phyloP scores from a whole-genome alignment of 768 basidiomycete species.

The Amyloporia xantha region DNA sequence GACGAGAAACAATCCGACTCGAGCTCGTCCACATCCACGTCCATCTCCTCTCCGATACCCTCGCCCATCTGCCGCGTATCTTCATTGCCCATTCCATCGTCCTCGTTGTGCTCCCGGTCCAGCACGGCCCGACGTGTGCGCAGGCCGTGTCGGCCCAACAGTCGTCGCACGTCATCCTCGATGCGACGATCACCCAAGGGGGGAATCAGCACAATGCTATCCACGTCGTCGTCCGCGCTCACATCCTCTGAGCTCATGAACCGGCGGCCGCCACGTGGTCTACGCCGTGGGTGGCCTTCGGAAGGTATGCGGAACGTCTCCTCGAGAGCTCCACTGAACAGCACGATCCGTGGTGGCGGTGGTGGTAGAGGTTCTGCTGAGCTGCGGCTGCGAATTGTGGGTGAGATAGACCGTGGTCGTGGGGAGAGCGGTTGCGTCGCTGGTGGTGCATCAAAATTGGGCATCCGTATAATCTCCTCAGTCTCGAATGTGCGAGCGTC shows the following conservation, averaged over 20 bases:
- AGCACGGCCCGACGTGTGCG: constrained; percentile 21
- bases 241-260: no score
- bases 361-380: constrained; percentile 6
- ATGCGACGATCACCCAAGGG: constrained; percentile 47
- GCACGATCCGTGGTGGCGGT: constrained; percentile 17
- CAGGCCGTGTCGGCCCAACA: constrained; percentile 45
- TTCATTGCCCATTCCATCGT: constrained; percentile 10
- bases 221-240: constrained; percentile 33
- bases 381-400: constrained; percentile 8
- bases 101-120: constrained; percentile 7
- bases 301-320: constrained; percentile 46
- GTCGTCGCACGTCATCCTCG: constrained; percentile 51
- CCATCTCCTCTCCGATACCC: constrained; percentile 31
- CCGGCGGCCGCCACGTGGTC: no score
- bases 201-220: constrained; percentile 49
- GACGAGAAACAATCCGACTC: constrained; percentile 51
- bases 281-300: constrained; percentile 18
- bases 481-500: constrained; percentile 84
- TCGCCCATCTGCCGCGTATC: constrained; percentile 18
- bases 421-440: constrained; percentile 12
- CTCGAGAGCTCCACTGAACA: constrained; percentile 36
- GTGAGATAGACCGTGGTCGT: constrained; percentile 16
- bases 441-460: constrained; percentile 27
- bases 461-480: constrained; percentile 61
- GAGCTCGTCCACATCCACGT: constrained; percentile 39